Percentiles rank a stretch among this genome's conserved stretches.
Evolutionary conservation across 2,329 filamentous ascomycete species (phyloP).

Genomic region (Rugonectria rugulosa): DNA sequence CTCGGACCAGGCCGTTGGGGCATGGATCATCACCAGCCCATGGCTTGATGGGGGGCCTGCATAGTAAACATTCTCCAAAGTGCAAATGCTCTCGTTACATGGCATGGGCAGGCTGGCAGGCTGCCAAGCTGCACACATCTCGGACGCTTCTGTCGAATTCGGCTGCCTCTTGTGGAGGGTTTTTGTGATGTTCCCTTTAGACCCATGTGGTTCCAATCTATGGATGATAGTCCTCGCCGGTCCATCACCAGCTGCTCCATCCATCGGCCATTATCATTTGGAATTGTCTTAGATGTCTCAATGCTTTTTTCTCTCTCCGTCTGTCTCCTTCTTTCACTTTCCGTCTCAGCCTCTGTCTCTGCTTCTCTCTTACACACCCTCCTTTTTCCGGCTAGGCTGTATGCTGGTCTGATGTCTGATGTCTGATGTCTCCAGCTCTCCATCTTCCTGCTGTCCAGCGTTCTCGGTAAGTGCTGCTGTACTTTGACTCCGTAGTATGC

Average conservation of each 20-base stretch:
- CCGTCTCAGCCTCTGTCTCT: too few species aligned
- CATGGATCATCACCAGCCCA: constrained; percentile 14
- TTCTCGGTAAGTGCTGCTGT: too few species aligned
- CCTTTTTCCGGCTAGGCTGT: too few species aligned
- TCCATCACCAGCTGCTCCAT: constrained; percentile 3
- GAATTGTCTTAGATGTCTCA: too few species aligned
- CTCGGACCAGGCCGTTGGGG: constrained; percentile 20
- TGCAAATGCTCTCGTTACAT: constrained; percentile 13
- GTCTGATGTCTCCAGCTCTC: too few species aligned
- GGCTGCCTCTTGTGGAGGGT: constrained; percentile 21
- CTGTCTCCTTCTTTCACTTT: background rate
- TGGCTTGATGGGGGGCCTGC: constrained; percentile 3
- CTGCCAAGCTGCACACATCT: constrained; percentile 9
- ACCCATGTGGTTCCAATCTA: constrained; percentile 16
- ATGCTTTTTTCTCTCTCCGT: background rate
- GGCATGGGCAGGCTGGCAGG: background rate
- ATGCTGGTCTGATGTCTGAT: too few species aligned
- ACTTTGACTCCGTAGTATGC: too few species aligned
- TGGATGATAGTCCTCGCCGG: background rate
- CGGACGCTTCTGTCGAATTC: constrained; percentile 17
- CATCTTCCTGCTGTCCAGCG: too few species aligned
- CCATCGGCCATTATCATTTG: background rate
- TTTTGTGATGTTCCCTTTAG: too few species aligned
- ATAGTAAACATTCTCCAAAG: too few species aligned
- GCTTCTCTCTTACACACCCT: too few species aligned